Evolutionary conservation across 768 basidiomycete species (phyloP).

Genomic region (Russula griseocarnosa): DNA sequence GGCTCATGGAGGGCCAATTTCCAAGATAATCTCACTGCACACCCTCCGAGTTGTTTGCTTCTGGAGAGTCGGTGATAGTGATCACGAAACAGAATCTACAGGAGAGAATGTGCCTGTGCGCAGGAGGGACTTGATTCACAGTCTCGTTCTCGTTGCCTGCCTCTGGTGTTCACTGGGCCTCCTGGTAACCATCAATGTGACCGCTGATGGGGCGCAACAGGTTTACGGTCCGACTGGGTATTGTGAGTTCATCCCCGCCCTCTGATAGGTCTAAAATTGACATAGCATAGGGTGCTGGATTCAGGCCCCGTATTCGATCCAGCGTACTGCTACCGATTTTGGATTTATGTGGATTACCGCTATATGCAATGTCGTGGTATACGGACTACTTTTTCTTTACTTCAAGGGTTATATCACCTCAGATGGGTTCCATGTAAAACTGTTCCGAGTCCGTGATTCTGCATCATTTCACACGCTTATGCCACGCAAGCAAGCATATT

Average conservation of each 20-base stretch:
- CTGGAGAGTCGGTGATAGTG: not conserved
- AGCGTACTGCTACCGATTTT: slow-evolving; percentile 47
- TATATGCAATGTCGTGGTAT: slow-evolving; percentile 41
- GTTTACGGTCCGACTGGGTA: slow-evolving; percentile 46
- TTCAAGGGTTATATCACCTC: slow-evolving; percentile 40
- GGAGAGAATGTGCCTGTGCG: not conserved
- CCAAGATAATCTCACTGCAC: slow-evolving; percentile 39
- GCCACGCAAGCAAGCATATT: not conserved
- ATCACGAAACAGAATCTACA: not conserved
- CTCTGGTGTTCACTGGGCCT: slow-evolving; percentile 41
- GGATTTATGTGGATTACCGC: slow-evolving; percentile 48
- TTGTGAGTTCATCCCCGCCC: slow-evolving; percentile 33
- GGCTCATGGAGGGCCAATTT: not conserved
- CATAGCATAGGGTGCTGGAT: slow-evolving; percentile 50
- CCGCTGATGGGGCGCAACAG: slow-evolving; percentile 31
- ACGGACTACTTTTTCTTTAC: slow-evolving; percentile 44
- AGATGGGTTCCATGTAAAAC: slow-evolving; percentile 32
- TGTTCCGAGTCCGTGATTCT: not conserved
- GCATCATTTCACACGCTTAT: not conserved
- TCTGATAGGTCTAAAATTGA: not conserved
- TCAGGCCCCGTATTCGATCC: slow-evolving; percentile 33
- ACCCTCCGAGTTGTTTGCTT: slow-evolving; percentile 41
- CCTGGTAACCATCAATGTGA: slow-evolving; percentile 40
- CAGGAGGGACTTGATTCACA: not conserved
- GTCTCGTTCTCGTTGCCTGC: slow-evolving; percentile 28